Conservation (phyloP, 23 red algal genomes). For the Agarophyton chilense region DNA sequence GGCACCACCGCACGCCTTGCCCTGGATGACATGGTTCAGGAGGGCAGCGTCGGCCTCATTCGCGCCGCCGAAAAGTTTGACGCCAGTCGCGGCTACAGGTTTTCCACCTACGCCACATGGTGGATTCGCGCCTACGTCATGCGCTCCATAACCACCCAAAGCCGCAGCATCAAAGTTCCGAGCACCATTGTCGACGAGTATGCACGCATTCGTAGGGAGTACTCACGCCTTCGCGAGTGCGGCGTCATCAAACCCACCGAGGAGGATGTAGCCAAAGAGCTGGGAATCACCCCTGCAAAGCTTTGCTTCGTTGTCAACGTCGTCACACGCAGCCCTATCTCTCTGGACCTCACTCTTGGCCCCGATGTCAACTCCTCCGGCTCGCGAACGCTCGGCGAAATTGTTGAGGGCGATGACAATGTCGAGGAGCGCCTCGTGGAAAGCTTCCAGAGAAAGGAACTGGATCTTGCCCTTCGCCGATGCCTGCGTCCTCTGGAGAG, state of each 20-base stretch:
- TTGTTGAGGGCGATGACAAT: conserved; percentile 68
- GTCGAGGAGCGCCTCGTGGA: conserved; percentile 81
- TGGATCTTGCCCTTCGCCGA: conserved; percentile 57
- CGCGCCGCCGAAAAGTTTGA: conserved; percentile 95
- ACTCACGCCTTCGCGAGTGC: conserved; percentile 1
- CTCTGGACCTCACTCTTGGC: conserved; percentile 52
- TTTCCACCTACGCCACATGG: conserved; percentile 95
- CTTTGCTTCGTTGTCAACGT: conserved; percentile 78
- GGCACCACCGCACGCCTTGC: conserved; percentile 7
- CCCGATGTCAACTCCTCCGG: conserved; percentile 13
- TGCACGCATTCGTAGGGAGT: conserved; percentile 62
- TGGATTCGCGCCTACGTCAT: conserved; percentile 88
- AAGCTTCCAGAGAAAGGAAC: conserved; percentile 44
- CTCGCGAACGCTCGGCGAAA: conserved; percentile 41
- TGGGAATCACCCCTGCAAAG: conserved; percentile 78
- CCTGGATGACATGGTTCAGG: conserved; percentile 96
- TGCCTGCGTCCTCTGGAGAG: conserved; percentile 78
- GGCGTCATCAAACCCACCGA: conserved; percentile 50
- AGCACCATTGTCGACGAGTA: conserved; percentile 65
- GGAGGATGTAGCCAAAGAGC: conserved; percentile 56
- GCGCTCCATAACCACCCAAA: conserved; percentile 63
- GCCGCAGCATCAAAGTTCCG: conserved; percentile 78
- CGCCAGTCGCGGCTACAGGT: conserved; percentile 73
- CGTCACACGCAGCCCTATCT: conserved; percentile 36
- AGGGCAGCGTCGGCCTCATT: conserved; percentile 92